phyloP scores from a whole-genome alignment of 1,284 basidiomycete genomes.

The Ustilago bromivora region DNA sequence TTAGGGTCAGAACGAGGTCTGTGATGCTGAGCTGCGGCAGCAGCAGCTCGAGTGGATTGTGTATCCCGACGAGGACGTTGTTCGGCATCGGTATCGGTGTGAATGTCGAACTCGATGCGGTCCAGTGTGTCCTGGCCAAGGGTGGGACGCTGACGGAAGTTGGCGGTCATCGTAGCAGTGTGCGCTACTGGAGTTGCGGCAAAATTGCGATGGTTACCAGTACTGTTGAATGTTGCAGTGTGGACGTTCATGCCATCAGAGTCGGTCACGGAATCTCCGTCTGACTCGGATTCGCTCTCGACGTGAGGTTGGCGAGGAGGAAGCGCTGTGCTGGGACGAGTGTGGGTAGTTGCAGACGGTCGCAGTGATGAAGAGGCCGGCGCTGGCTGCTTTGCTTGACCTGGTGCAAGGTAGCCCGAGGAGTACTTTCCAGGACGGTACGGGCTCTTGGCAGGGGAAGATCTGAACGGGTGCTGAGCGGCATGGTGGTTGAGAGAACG shows the following conservation, averaged over 20 bases:
- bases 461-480: constrained; percentile 24
- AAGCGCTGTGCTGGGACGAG: constrained; percentile 9
- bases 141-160: constrained; percentile 36
- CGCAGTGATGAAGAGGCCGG: constrained; percentile 4
- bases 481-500: constrained; percentile 26
- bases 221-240: constrained; percentile 41
- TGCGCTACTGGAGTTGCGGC: constrained; percentile 46
- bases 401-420: constrained; percentile 3
- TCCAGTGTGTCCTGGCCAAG: constrained; percentile 50
- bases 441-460: constrained; percentile 37
- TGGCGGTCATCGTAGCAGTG: constrained; percentile 34
- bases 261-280: constrained; percentile 39
- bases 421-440: constrained; percentile 42
- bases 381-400: constrained; percentile 12
- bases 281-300: constrained; percentile 50
- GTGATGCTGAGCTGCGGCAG: constrained; percentile 3
- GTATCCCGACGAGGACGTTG: constrained; percentile 18
- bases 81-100: constrained; percentile 44
- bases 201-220: constrained; percentile 54
- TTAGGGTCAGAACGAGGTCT: constrained; percentile 29
- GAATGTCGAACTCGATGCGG: constrained; percentile 43
- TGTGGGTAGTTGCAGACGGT: constrained; percentile 7
- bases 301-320: constrained; percentile 33
- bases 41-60: constrained; percentile 9
- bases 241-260: constrained; percentile 35